Evolutionary conservation across 306 rosid species (phyloP), one percentile per base, ranked within the genome.

Genomic region (Sicyos baderoa): DNA sequence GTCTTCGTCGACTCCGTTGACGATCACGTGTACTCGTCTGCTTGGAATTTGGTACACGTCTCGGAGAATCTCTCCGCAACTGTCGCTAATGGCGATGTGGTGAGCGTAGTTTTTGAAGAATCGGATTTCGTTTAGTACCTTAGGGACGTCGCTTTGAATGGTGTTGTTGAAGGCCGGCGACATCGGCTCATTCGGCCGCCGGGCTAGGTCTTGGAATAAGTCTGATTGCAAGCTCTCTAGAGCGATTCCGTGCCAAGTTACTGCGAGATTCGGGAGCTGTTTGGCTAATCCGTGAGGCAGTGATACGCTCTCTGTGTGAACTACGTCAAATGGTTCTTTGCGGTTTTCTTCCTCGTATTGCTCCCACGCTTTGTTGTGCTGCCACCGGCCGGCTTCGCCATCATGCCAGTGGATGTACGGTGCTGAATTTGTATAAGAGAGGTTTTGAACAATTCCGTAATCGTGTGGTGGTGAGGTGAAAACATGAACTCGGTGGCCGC

Each of bases 201-300:
- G 88, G 0, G 89, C 77, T 35, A 93, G 79, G 77, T 93, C 99
- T 42, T 93, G 99, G 80, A 81, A 88, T 22, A 93, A 82, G 37
- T 75, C 76, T 14, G 99, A 93, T 76, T 93, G 97, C 59, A 93
- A 73, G 84, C 90, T 88, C 78, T 93, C 99, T 0, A 93, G 74
- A 4, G 99, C 99, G 60, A 93, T 90, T 72, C 99, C 99, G 60
- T 93, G 99, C 99, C 99, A 90, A 2, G 99, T 83, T 10, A 93
- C 99, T 1, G 87, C 99, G 11, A 93, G 97, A 64, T 93, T 93
- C 9, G 82, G 72, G 60, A 93, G 78, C 6, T 82, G 65, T 0
- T 84, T 77, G 4, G 97, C 99, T 14, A 82, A 55, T 88, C 91
- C 81, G 12, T 88, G 89, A 79, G 97, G 99, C 6, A 93, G 90